These are phyloP conservation scores for Eremothecium gossypii DNA, from an alignment of 1,139 yeast species.

Conservation along the genomic window DNA sequence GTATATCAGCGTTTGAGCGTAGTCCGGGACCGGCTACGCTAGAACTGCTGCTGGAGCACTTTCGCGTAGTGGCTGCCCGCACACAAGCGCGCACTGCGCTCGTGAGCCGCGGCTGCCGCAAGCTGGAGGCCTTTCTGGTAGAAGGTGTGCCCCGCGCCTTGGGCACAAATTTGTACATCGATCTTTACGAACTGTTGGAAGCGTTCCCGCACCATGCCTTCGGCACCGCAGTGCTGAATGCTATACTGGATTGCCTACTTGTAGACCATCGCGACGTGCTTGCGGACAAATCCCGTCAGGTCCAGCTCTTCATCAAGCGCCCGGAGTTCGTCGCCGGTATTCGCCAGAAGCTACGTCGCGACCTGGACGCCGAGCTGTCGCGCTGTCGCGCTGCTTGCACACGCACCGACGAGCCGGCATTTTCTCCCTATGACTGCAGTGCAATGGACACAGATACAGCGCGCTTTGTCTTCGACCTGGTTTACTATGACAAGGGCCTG, in stretches of 20 bases:
- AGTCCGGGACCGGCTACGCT: not conserved
- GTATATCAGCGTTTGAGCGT: constrained; percentile 2
- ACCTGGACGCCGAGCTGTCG: constrained; percentile 7
- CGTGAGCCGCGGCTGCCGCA: not conserved
- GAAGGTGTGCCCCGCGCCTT: not conserved
- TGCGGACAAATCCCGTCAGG: not conserved
- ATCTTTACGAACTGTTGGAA: not conserved
- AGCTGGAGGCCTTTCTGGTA: not conserved
- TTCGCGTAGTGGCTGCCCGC: not conserved
- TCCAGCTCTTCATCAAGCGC: constrained; percentile 4
- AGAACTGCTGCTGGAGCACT: not conserved
- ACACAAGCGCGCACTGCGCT: not conserved
- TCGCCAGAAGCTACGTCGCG: constrained; percentile 7
- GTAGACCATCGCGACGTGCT: not conserved
- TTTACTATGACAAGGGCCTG: constrained; percentile 7
- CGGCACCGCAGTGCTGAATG: not conserved
- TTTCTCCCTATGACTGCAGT: not conserved
- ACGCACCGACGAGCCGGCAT: constrained; percentile 1
- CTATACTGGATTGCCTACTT: not conserved
- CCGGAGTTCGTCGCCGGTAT: constrained; percentile 5
- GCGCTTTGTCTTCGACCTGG: constrained; percentile 4
- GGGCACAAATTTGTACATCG: not conserved
- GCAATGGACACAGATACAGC: not conserved
- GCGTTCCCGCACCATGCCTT: not conserved
- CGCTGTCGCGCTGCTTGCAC: not conserved